phyloP scores from a whole-genome alignment of 1,284 basidiomycete species.

The Sporisorium sorghi region DNA sequence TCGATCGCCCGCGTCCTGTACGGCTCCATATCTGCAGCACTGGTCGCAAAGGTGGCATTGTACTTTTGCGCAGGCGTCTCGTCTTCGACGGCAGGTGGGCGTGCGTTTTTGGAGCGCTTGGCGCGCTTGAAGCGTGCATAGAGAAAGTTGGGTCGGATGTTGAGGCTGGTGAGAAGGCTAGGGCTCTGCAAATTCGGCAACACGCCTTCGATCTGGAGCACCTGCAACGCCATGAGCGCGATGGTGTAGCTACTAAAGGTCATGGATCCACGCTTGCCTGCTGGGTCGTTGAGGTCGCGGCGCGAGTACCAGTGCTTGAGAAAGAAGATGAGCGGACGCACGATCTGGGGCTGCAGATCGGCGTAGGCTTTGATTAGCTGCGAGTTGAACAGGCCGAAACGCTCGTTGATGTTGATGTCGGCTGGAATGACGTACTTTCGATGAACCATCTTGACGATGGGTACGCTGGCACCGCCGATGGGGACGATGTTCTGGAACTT shows the following conservation, averaged over 20 bases:
- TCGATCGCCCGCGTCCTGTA: slow-evolving; percentile 12
- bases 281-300: slow-evolving; percentile 58
- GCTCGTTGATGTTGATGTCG: slow-evolving; percentile 64
- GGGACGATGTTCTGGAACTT: slow-evolving; percentile 30
- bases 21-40: slow-evolving; percentile 3
- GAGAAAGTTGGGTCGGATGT: slow-evolving; percentile 27
- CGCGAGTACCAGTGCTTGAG: slow-evolving; percentile 59
- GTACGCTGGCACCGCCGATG: slow-evolving; percentile 53
- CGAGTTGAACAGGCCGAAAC: slow-evolving; percentile 60
- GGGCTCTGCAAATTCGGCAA: slow-evolving; percentile 69
- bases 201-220: slow-evolving; percentile 61
- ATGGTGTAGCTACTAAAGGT: slow-evolving; percentile 62
- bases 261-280: slow-evolving; percentile 41
- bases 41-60: slow-evolving; percentile 33
- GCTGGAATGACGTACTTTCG: slow-evolving; percentile 30
- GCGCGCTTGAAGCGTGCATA: slow-evolving; percentile 48
- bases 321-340: slow-evolving; percentile 58
- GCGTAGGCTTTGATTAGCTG: slow-evolving; percentile 55
- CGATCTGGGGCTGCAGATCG: slow-evolving; percentile 49
- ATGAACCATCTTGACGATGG: slow-evolving; percentile 62
- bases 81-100: not conserved
- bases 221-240: slow-evolving; percentile 63
- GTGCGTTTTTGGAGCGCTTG: slow-evolving; percentile 19
- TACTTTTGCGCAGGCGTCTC: slow-evolving; percentile 25
- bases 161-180: slow-evolving; percentile 48